phyloP scores from a whole-genome alignment of 2,329 filamentous ascomycete genomes.

The Colletotrichum godetiae region DNA sequence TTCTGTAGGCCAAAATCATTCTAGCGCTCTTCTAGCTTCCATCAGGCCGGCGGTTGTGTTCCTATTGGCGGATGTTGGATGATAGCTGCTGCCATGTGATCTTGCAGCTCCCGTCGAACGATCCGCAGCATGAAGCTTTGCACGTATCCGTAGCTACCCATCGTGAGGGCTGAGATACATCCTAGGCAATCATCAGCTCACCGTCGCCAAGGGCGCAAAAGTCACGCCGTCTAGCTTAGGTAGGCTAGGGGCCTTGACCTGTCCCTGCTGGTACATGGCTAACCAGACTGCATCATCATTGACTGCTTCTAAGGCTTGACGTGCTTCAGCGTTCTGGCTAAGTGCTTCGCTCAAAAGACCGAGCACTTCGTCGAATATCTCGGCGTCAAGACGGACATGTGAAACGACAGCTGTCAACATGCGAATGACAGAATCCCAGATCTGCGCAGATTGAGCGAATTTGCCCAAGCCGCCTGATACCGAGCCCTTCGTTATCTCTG shows the following conservation, averaged over 20 bases:
- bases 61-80: neutral
- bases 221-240: constrained; percentile 56
- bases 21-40: constrained; percentile 22
- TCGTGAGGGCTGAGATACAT: neutral
- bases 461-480: constrained; percentile 58
- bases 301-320: constrained; percentile 68
- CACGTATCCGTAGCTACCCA: neutral
- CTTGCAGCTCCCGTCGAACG: neutral
- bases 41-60: neutral
- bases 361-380: constrained; percentile 78
- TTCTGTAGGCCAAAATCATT: neutral
- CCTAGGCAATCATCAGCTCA: constrained; percentile 4
- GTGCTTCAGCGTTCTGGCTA: constrained; percentile 58
- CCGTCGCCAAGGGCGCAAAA: constrained; percentile 45
- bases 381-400: constrained; percentile 73
- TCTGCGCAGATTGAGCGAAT: constrained; percentile 70
- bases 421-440: constrained; percentile 72
- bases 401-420: constrained; percentile 71
- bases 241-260: constrained; percentile 47
- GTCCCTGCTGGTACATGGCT: constrained; percentile 60
- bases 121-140: neutral
- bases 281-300: constrained; percentile 86
- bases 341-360: constrained; percentile 69
- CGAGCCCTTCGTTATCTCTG: neutral
- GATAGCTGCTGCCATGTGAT: neutral